These are phyloP conservation scores for Phalaenopsis equestris DNA, from an alignment of 106 monocot species.

Conservation along the genomic window DNA sequence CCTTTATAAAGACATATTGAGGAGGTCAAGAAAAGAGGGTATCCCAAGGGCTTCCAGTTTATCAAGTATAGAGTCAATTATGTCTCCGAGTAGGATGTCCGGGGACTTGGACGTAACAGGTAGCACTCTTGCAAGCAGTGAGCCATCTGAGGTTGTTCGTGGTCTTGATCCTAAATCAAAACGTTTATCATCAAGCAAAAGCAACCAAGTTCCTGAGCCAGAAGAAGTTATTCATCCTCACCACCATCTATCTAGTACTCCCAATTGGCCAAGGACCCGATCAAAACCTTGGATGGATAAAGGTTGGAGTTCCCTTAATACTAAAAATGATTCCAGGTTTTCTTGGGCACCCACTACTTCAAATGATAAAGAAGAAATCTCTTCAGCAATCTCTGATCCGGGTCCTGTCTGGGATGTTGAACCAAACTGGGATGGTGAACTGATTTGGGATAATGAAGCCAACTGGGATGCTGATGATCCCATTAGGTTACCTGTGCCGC, in stretches of 20 bases:
- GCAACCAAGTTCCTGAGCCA: slow-evolving; percentile 52
- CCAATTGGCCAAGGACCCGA: slow-evolving; percentile 79
- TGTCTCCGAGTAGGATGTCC: slow-evolving; percentile 61
- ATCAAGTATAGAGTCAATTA: slow-evolving; percentile 74
- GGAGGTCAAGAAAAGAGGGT: slow-evolving; percentile 64
- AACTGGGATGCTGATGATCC: slow-evolving; percentile 49
- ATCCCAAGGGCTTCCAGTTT: slow-evolving; percentile 75
- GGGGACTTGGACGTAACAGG: slow-evolving; percentile 48
- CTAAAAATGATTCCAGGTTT: slow-evolving; percentile 52
- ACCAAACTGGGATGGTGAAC: slow-evolving; percentile 62
- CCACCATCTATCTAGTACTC: slow-evolving; percentile 35
- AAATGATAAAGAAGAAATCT: slow-evolving; percentile 75
- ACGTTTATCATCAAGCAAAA: slow-evolving; percentile 61
- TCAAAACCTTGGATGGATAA: slow-evolving; percentile 76
- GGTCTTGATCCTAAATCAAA: slow-evolving; percentile 82
- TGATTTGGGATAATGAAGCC: slow-evolving; percentile 39
- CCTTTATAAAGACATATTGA: slow-evolving; percentile 67
- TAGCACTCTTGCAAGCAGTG: slow-evolving; percentile 55
- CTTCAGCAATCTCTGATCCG: slow-evolving; percentile 80
- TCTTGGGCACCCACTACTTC: slow-evolving; percentile 43
- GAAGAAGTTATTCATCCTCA: slow-evolving; percentile 85
- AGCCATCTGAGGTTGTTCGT: slow-evolving; percentile 91
- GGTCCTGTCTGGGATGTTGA: slow-evolving; percentile 63
- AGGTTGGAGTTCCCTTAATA: slow-evolving; percentile 48
- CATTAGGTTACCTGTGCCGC: slow-evolving; percentile 22